Evolutionary conservation across 140 eudicot species (phyloP).

Genomic region (Erigeron philadelphicus): DNA sequence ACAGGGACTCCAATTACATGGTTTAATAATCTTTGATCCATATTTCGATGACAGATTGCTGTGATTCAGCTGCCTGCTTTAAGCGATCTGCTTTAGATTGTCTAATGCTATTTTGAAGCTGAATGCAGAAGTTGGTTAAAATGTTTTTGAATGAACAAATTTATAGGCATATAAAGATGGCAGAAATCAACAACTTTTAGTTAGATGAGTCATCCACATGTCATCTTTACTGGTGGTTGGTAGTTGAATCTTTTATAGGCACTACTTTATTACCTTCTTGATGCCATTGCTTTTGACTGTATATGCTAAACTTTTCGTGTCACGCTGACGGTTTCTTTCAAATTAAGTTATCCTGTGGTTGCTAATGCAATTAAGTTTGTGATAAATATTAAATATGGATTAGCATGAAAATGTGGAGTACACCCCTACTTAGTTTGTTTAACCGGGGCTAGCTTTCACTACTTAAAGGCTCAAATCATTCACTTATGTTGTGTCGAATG

Average conservation of each 20-base stretch:
- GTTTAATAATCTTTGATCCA: conserved; percentile 15
- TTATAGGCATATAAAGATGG: conserved; percentile 25
- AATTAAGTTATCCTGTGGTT: neutral
- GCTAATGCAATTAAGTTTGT: neutral
- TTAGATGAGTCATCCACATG: conserved; percentile 18
- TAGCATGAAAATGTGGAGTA: neutral
- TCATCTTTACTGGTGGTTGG: conserved; percentile 9
- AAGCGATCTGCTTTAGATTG: neutral
- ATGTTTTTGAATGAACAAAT: conserved; percentile 4
- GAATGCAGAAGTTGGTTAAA: neutral
- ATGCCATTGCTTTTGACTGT: conserved; percentile 17
- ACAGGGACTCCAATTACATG: conserved; percentile 9
- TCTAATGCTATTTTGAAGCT: neutral
- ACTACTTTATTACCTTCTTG: conserved; percentile 7
- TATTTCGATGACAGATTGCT: neutral
- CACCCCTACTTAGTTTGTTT: neutral
- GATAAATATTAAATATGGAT: too few species aligned
- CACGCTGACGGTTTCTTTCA: conserved; percentile 11
- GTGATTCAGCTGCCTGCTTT: neutral
- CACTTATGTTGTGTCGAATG: neutral
- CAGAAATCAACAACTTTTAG: conserved; percentile 11
- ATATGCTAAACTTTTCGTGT: conserved; percentile 8
- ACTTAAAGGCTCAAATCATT: neutral
- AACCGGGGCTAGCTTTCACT: neutral
- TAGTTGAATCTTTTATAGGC: conserved; percentile 18